Base-by-base conservation (phyloP, 768 basidiomycete genomes). In the Calocybe cyanea region DNA sequence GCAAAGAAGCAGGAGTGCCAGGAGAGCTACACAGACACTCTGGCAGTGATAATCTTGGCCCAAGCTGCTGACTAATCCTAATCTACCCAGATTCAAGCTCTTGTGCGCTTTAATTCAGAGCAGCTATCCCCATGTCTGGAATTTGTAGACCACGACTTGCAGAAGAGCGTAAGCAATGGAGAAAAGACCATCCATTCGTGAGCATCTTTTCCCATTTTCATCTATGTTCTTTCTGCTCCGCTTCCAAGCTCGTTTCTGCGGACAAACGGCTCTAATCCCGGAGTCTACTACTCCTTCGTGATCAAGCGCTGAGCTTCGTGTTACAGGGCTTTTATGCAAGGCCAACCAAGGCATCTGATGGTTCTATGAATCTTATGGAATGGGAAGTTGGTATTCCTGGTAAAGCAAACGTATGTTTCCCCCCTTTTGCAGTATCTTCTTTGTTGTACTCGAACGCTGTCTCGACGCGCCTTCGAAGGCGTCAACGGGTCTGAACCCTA, bases 341-440 rank as follows among this genome's bases (percentile, higher is more conserved):
- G 63, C 96, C 96, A 18, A 72, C 78, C 36, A 99, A 99, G 68
- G 77, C 83, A 15, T 62, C 81, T 18, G 96, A 99, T 68, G 92
- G 95, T 14, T 87, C 92, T 2, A 85, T 97, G 83, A 94, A 98
- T 66, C 73, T 99, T 38, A 82, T 98, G 81, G 84, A 92, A 63
- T 99, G 96, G 96, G 96, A 98, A 63, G 93, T 96, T 2, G 96
- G 96, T 18, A 98, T 99, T 56, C 96, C 96, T 14, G 96, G 96
- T 21, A 98, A 96, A 69, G 52, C 75, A 39, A 76, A 75, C 49
- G 96, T 96, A 66, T 68, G 89, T 77, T 24, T 38, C 32, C 44
- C 44, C 18, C 32, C 37, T 23, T 15, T 19, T 21, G 9, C 21
- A 5, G 32, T 13, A 37, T 34, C 14, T 25, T 20, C 38, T 30